Conservation (phyloP, 2,329 filamentous ascomycete genomes). For the Rhytidhysteron rufulum region DNA sequence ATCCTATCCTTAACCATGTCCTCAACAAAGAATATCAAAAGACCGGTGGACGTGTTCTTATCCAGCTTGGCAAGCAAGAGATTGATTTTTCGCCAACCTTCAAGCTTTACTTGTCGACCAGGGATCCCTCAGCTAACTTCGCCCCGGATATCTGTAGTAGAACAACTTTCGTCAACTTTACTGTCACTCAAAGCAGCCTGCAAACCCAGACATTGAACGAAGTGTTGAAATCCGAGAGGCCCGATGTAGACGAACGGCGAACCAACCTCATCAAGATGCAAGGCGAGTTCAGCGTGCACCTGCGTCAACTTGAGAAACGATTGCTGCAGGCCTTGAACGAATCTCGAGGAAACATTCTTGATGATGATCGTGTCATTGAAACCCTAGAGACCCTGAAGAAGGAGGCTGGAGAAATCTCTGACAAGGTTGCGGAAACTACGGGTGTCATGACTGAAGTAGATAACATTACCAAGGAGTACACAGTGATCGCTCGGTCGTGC, state of each 20-base stretch:
- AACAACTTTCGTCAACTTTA: slow-evolving; percentile 99
- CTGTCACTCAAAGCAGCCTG: slow-evolving; percentile 96
- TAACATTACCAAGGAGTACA: slow-evolving; percentile 90
- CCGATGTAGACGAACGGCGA: slow-evolving; percentile 92
- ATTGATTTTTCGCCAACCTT: slow-evolving; percentile 98
- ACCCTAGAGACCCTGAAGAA: slow-evolving; percentile 97
- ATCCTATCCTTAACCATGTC: slow-evolving; percentile 96
- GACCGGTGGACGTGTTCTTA: slow-evolving; percentile 94
- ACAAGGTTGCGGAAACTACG: slow-evolving; percentile 94
- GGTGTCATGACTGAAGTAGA: slow-evolving; percentile 98
- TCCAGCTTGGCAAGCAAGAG: slow-evolving; percentile 96
- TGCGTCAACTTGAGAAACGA: slow-evolving; percentile 90
- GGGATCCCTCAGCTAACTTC: slow-evolving; percentile 93
- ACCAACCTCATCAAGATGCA: slow-evolving; percentile 98
- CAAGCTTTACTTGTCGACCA: slow-evolving; percentile 89
- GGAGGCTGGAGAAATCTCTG: slow-evolving; percentile 91
- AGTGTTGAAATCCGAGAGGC: slow-evolving; percentile 93
- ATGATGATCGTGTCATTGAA: slow-evolving; percentile 97
- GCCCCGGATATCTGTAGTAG: slow-evolving; percentile 96
- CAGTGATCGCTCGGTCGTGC: slow-evolving; percentile 87
- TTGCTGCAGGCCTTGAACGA: slow-evolving; percentile 94
- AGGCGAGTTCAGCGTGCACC: slow-evolving; percentile 98
- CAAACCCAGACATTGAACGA: slow-evolving; percentile 98
- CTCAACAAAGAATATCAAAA: slow-evolving; percentile 99
- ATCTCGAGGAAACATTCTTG: slow-evolving; percentile 94